Evolutionary conservation across 2,329 filamentous ascomycete species (phyloP).

Genomic region (Penicillium sp.): DNA sequence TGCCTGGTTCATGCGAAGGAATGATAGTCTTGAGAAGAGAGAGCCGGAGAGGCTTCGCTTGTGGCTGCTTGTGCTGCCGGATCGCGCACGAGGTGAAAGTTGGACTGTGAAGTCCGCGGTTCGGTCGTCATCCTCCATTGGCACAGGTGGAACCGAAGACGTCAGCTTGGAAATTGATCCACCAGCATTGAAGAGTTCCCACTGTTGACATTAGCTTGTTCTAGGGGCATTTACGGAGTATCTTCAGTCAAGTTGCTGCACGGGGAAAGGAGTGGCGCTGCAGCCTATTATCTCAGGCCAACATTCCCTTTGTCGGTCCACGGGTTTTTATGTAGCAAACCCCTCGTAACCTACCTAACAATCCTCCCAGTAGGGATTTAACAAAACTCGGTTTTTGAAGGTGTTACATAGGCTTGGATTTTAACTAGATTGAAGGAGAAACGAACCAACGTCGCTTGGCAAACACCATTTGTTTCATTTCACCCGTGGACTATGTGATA

Average conservation of each 20-base stretch:
- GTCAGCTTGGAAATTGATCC: constrained; percentile 23
- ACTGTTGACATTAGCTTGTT: neutral
- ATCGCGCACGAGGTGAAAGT: constrained; percentile 32
- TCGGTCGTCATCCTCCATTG: constrained; percentile 40
- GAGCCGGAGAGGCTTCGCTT: constrained; percentile 63
- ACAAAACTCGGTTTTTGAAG: too few species aligned
- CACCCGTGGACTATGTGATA: too few species aligned
- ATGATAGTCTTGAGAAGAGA: constrained; percentile 69
- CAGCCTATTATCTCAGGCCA: constrained; percentile 12
- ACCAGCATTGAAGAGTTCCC: constrained; percentile 9
- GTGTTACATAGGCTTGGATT: too few species aligned
- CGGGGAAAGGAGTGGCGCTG: constrained; percentile 1
- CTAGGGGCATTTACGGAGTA: neutral
- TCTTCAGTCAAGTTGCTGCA: constrained; percentile 1
- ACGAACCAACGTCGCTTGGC: too few species aligned
- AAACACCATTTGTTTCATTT: too few species aligned
- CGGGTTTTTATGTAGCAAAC: too few species aligned
- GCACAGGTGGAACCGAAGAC: constrained; percentile 23
- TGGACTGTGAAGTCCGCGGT: constrained; percentile 30
- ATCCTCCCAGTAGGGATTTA: too few species aligned
- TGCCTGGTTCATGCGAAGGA: constrained; percentile 57
- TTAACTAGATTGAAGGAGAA: too few species aligned
- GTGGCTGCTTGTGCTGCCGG: constrained; percentile 43
- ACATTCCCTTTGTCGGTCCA: neutral
- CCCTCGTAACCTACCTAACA: too few species aligned